Evolutionary conservation across 139 green algal species (phyloP), one percentile per base, ranked within the genome.

Genomic region (Spirogloea muscicola): DNA sequence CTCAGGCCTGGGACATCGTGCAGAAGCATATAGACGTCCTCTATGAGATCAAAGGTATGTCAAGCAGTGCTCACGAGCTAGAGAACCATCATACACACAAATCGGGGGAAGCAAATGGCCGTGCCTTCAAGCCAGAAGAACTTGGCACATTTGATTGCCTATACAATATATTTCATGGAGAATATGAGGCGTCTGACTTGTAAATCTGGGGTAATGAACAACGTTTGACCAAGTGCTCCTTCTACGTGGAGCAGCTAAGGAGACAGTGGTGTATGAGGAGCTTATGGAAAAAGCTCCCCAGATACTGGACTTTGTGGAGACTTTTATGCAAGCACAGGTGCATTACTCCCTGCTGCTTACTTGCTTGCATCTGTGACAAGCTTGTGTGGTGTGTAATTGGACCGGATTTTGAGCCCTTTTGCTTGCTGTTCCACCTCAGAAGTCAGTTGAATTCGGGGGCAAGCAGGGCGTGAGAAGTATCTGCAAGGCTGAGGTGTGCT

Each of bases 301-400:
- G 21, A 43, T 72, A 37, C 39, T 72, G 21, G 25, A 40, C 31
- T 72, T 18, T 18, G 39, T 72, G 7, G 18, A 72, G 5, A 18
- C 25, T 18, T 69, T 72, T n/a, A 37, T 72, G 25, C 25, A 37
- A 6, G 36, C 46, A 18, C n/a, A 72, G 62, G 62, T 72, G 27
- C n/a, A n/a, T n/a, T n/a, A n/a, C n/a, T 37, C 49, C 18, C 49
- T 60, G 7, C 7, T 60, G 27, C 49, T 60, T 29, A 60, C 49
- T 60, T 29, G 16, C 49, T 60, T 29, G 34, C 49, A 37, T 29
- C n/a, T 37, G 5, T 60, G 27, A 2, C 49, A 37, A 58, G n/a
- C 3, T 4, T 34, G n/a, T 60, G 13, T 4, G 27, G 9, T 29
- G 49, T 29, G 13, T 34, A 6, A 21, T 29, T 16, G 34, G n/a